Percentiles rank a stretch among this genome's conserved stretches.
Conservation (phyloP, 257 asterid genomes). For the Cynanchum wilfordii region DNA sequence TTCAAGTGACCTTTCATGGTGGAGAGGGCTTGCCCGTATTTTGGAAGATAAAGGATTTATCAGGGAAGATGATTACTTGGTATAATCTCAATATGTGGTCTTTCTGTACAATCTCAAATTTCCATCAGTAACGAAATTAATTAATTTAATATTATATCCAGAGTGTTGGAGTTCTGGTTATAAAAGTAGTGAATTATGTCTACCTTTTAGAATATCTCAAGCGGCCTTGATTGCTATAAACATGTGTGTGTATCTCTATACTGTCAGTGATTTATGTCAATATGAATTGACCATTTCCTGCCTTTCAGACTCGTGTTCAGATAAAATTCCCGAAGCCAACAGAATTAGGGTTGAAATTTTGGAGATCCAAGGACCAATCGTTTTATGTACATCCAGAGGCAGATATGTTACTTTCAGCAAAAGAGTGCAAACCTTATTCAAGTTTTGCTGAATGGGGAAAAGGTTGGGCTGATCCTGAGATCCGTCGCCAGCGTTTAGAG, state of each 20-base stretch:
- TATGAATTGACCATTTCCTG: conserved; percentile 7
- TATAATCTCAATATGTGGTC: conserved; percentile 23
- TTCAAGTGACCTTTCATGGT: conserved; percentile 61
- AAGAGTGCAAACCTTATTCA: conserved; percentile 38
- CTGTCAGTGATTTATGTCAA: not conserved
- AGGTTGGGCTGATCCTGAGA: conserved; percentile 88
- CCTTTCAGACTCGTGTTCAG: conserved; percentile 51
- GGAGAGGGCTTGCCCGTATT: conserved; percentile 73
- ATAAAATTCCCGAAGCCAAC: conserved; percentile 56
- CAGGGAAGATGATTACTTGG: conserved; percentile 58
- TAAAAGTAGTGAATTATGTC: not conserved
- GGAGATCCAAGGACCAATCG: conserved; percentile 36
- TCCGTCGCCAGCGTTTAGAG: conserved; percentile 59
- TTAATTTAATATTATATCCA: not conserved
- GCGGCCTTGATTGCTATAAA: not conserved
- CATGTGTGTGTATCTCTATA: not conserved
- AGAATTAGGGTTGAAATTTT: conserved; percentile 36
- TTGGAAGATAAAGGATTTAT: conserved; percentile 58
- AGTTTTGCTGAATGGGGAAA: conserved; percentile 74
- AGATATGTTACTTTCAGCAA: conserved; percentile 57
- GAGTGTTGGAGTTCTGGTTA: not conserved
- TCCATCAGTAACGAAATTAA: too few species aligned
- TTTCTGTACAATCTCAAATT: too few species aligned
- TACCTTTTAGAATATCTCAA: not conserved
- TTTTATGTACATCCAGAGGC: conserved; percentile 62